Evolutionary conservation across 306 rosid species (phyloP), one percentile per base, ranked within the genome.

Genomic region (Cicer chorassanicum): DNA sequence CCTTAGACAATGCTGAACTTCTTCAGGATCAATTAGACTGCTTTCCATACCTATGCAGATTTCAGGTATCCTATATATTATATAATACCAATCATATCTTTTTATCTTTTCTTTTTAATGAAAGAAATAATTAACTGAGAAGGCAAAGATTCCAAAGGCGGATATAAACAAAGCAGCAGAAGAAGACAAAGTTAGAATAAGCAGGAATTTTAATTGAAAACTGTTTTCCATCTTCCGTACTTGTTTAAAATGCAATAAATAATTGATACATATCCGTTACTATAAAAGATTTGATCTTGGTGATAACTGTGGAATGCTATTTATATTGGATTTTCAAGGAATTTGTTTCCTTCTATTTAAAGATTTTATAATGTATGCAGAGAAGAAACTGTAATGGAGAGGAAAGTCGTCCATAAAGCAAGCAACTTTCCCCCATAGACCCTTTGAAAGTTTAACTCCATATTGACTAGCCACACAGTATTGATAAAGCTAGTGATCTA

Each of bases 1-100:
- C 99, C 29, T 88, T 94, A 73, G 99, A 94, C 87, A 91, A 92
- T 65, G 97, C 89, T 72, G 99, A 94, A 80, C 97, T 94, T 83
- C 94, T 94, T 74, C 99, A 94, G 84, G 99, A 94, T 84, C 99
- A 94, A 75, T 79, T 94, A 81, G 99, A 94, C 70, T 94, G 99
- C 87, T 92, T 94, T 73, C 97, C 99, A 8, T 85, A 90, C 85
- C 88, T 94, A 54, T 88, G 99, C 82, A 88, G 97, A 87, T 94
- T 92, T 80, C 99, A 92, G 97, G 99, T 94, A 82, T 61, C 55
- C 15, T 69, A 6, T 53, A 24, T 60, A 38, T 59, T 60, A 57
- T 46, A 53, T 72, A 75, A 18, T 65, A 74, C 71, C 69, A 38
- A 42, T 42, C 19, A 38, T 48, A 51, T 71, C 42, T 42, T 24